Conservation (phyloP, 2,329 filamentous ascomycete genomes). For the Ophiognomonia clavigignenti-juglandacearum region DNA sequence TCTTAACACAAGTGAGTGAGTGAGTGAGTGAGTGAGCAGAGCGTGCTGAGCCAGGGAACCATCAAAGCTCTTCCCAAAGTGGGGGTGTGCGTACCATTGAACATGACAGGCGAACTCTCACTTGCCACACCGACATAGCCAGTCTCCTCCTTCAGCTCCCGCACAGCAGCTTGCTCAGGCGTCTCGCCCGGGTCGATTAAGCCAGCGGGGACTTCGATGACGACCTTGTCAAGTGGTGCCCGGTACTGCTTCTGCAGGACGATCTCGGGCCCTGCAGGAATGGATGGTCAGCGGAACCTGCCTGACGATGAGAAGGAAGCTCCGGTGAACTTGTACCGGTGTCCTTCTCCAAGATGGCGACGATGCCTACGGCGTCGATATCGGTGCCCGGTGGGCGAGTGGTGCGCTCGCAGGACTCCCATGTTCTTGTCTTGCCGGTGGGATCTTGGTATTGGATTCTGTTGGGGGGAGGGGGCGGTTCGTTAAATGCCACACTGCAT, state of each 20-base stretch:
- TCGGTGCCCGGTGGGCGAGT: constrained; percentile 57
- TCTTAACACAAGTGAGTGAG: constrained; percentile 29
- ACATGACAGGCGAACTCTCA: constrained; percentile 61
- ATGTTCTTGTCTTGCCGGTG: constrained; percentile 52
- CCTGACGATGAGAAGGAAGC: no score
- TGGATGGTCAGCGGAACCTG: no score
- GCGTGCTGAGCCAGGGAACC: not conserved
- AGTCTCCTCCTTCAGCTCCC: constrained; percentile 63
- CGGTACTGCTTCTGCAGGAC: constrained; percentile 65
- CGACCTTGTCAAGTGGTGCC: constrained; percentile 53
- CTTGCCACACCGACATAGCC: constrained; percentile 54
- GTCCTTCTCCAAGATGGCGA: constrained; percentile 59
- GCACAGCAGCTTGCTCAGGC: constrained; percentile 54
- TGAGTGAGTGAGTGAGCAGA: not conserved
- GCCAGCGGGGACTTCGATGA: constrained; percentile 62
- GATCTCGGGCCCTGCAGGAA: constrained; percentile 47
- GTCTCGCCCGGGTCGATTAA: constrained; percentile 59
- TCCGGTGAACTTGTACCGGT: constrained; percentile 37
- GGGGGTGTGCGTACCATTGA: constrained; percentile 42
- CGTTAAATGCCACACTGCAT: constrained; percentile 10
- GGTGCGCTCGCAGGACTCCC: constrained; percentile 69
- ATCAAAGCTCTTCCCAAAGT: no score
- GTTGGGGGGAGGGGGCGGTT: constrained; percentile 1
- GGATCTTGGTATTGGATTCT: constrained; percentile 63
- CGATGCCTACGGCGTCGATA: constrained; percentile 70